Percentiles rank a stretch among this genome's conserved stretches.
Evolutionary conservation across 2,329 filamentous ascomycete species (phyloP).

Genomic region (Pestalotiopsis sp.): DNA sequence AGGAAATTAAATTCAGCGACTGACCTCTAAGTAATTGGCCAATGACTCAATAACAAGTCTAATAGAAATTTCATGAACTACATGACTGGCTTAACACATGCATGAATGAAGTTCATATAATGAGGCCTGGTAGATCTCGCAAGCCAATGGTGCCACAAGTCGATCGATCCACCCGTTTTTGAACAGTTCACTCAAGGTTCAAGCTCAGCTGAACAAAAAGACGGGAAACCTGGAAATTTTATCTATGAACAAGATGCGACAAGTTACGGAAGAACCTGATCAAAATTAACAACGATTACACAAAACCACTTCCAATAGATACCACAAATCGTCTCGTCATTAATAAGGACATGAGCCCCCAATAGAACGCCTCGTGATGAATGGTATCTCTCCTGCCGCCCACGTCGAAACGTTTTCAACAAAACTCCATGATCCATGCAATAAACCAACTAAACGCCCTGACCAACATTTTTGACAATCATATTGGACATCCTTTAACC

Average conservation of each 20-base stretch:
- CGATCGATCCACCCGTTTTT: no score
- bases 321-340: background rate
- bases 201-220: no score
- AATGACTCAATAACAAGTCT: background rate
- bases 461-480: background rate
- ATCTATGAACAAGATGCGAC: background rate
- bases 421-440: conserved; percentile 4
- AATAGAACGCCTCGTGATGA: background rate
- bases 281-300: background rate
- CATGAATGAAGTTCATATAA: no score
- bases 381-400: background rate
- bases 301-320: background rate
- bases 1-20: background rate
- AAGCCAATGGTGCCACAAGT: no score
- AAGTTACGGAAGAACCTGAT: background rate
- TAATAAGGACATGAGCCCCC: background rate
- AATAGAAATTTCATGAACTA: background rate
- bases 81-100: no score
- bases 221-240: no score
- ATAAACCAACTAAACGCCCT: conserved; percentile 3
- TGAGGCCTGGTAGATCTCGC: no score
- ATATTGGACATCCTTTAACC: background rate
- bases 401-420: background rate
- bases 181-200: no score
- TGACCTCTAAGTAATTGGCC: background rate